These are phyloP conservation scores for Diaporthe eres DNA, from an alignment of 2,329 filamentous ascomycete species.

Conservation along the genomic window DNA sequence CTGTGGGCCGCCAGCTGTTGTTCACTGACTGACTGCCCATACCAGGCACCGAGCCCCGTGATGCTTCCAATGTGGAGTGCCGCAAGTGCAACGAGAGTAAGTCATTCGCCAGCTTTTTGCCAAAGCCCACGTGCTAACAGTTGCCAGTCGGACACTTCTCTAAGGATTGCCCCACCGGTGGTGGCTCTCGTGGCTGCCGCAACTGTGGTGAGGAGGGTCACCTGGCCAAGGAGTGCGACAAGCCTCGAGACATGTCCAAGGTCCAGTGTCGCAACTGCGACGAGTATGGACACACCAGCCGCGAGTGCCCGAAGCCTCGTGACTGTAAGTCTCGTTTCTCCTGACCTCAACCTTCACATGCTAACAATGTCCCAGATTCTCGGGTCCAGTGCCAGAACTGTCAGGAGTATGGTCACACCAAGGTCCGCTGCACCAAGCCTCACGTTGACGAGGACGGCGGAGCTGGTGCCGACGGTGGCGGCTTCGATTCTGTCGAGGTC, in stretches of 20 bases:
- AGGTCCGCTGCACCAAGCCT: constrained; percentile 55
- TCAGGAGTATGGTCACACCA: constrained; percentile 61
- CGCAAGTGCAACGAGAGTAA: constrained; percentile 74
- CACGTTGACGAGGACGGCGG: constrained; percentile 46
- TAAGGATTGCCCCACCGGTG: constrained; percentile 74
- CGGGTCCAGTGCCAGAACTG: constrained; percentile 73
- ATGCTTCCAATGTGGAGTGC: constrained; percentile 74
- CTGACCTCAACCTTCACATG: neutral
- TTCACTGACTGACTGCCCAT: constrained; percentile 48
- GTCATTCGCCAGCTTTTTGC: constrained; percentile 44
- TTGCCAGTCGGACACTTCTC: constrained; percentile 71
- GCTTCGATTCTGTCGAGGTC: constrained; percentile 14
- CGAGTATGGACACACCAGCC: constrained; percentile 61
- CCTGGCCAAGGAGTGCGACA: constrained; percentile 72
- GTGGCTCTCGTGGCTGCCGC: constrained; percentile 67
- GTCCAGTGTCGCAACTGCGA: constrained; percentile 67
- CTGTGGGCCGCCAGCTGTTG: constrained; percentile 9
- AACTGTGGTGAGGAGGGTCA: constrained; percentile 74
- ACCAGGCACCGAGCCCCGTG: constrained; percentile 68
- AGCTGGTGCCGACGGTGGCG: constrained; percentile 33
- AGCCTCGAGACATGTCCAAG: constrained; percentile 57
- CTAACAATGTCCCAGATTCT: constrained; percentile 53
- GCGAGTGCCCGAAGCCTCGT: constrained; percentile 68
- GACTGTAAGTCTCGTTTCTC: constrained; percentile 59
- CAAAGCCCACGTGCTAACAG: neutral